Evolutionary conservation across 2,329 filamentous ascomycete species (phyloP).

Genomic region (Neofusicoccum umdonicola): DNA sequence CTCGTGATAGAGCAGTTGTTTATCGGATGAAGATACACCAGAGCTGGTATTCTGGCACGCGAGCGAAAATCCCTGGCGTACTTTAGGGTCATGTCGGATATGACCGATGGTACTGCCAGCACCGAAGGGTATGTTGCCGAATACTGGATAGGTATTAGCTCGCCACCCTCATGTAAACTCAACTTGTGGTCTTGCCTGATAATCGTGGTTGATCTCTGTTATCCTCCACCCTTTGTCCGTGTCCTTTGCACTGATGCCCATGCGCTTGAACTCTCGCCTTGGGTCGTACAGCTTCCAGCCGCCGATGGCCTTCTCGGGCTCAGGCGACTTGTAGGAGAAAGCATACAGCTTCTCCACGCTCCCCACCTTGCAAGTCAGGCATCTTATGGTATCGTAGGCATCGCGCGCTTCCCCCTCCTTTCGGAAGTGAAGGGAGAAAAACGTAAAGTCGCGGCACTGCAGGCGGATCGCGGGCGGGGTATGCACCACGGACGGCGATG

Average conservation of each 20-base stretch:
- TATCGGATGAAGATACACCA: slow-evolving; percentile 92
- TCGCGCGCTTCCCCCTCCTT: slow-evolving; percentile 74
- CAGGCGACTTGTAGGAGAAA: slow-evolving; percentile 76
- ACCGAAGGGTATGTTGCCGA: slow-evolving; percentile 89
- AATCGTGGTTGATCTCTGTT: slow-evolving; percentile 85
- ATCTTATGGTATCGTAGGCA: slow-evolving; percentile 81
- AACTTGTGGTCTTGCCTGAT: slow-evolving; percentile 50
- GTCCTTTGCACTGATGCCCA: slow-evolving; percentile 83
- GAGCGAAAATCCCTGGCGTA: slow-evolving; percentile 90
- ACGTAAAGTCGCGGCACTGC: slow-evolving; percentile 89
- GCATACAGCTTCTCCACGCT: slow-evolving; percentile 87
- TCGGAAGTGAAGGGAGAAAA: slow-evolving; percentile 84
- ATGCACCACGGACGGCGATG: slow-evolving; percentile 66
- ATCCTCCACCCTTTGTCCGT: slow-evolving; percentile 82
- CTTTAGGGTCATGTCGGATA: slow-evolving; percentile 96
- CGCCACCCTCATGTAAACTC: no score
- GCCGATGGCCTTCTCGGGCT: slow-evolving; percentile 69
- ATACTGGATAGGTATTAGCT: slow-evolving; percentile 50
- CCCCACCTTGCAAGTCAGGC: slow-evolving; percentile 76
- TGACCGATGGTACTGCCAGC: slow-evolving; percentile 78
- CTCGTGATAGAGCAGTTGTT: slow-evolving; percentile 97
- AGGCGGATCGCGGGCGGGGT: slow-evolving; percentile 80
- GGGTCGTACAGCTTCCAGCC: slow-evolving; percentile 86
- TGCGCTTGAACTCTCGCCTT: slow-evolving; percentile 77
- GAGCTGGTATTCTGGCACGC: slow-evolving; percentile 77